Percentiles rank a stretch among this genome's conserved stretches.
Evolutionary conservation across 371 early-diverging fungal species (phyloP).

Genomic region (Mucor mucedo): DNA sequence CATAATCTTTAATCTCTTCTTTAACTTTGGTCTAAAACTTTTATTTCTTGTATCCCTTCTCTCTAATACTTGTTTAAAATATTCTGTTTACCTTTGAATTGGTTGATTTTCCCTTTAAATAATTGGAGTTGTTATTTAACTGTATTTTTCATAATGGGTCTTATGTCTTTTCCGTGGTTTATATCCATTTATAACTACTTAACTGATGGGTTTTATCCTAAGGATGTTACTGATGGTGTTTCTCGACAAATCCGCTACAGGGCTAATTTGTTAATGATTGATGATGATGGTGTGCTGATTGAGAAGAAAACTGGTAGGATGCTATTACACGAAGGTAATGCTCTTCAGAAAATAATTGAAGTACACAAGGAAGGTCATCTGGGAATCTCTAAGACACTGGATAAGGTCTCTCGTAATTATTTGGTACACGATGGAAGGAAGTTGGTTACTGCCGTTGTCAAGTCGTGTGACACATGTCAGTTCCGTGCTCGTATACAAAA

Average conservation of each 20-base stretch:
- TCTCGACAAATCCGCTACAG: constrained; percentile 8
- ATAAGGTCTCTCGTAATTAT: constrained; percentile 8
- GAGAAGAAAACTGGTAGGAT: neutral
- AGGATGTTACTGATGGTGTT: neutral
- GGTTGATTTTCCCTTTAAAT: no score
- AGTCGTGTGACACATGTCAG: constrained; percentile 19
- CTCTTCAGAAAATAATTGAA: neutral
- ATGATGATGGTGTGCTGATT: neutral
- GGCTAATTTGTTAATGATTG: neutral
- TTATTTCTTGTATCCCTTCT: no score
- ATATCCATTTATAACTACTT: no score
- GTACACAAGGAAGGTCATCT: constrained; percentile 30
- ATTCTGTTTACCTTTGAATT: no score
- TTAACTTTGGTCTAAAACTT: no score
- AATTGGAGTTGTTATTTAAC: no score
- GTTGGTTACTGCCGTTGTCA: constrained; percentile 30
- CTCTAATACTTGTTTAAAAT: no score
- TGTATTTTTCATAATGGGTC: no score
- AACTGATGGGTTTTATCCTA: constrained; percentile 3
- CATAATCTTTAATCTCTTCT: no score
- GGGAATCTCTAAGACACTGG: neutral
- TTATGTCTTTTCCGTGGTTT: no score
- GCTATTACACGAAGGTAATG: constrained; percentile 19
- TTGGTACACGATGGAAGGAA: constrained; percentile 14
- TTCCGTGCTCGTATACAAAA: constrained; percentile 1